Evolutionary conservation across 2,329 filamentous ascomycete species (phyloP).

Genomic region (Clathrospora elynae): DNA sequence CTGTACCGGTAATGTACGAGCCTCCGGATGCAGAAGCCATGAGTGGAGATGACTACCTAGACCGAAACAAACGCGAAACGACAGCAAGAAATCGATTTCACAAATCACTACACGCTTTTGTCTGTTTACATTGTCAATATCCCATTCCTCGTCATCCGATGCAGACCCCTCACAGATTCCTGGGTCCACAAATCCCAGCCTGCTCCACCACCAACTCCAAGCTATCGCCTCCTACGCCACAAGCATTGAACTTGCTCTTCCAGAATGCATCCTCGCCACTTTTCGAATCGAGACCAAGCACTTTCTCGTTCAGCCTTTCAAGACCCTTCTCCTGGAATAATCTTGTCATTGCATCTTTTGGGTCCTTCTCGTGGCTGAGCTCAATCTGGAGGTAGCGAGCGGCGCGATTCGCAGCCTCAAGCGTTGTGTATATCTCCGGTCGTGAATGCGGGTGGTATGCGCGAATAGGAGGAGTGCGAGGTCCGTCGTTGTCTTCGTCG

Average conservation of each 20-base stretch:
- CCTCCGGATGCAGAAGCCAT: too few species aligned
- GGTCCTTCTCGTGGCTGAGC: constrained; percentile 27
- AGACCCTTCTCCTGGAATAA: constrained; percentile 24
- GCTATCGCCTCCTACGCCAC: constrained; percentile 20
- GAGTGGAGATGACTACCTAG: too few species aligned
- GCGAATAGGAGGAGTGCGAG: constrained; percentile 4
- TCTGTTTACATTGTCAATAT: too few species aligned
- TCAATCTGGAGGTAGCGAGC: constrained; percentile 33
- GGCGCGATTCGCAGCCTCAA: constrained; percentile 32
- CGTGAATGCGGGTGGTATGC: constrained; percentile 15
- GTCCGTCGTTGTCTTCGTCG: neutral
- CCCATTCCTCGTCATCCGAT: too few species aligned
- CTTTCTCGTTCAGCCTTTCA: constrained; percentile 18
- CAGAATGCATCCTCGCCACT: constrained; percentile 22
- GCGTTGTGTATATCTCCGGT: constrained; percentile 31
- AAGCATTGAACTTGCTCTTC: constrained; percentile 30
- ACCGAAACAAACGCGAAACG: too few species aligned
- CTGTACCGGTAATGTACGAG: too few species aligned
- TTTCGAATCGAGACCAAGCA: constrained; percentile 11
- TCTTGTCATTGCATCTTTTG: constrained; percentile 4
- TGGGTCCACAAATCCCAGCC: constrained; percentile 31
- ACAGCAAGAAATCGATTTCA: too few species aligned
- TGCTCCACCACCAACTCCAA: constrained; percentile 34
- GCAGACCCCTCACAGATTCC: constrained; percentile 30
- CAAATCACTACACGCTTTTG: too few species aligned